A percentile compares a stretch with the other conserved stretches of the same genome.
Evolutionary conservation across 441 rosid genomes (phyloP).

Genomic region (Pelargonium cotyledonis): DNA sequence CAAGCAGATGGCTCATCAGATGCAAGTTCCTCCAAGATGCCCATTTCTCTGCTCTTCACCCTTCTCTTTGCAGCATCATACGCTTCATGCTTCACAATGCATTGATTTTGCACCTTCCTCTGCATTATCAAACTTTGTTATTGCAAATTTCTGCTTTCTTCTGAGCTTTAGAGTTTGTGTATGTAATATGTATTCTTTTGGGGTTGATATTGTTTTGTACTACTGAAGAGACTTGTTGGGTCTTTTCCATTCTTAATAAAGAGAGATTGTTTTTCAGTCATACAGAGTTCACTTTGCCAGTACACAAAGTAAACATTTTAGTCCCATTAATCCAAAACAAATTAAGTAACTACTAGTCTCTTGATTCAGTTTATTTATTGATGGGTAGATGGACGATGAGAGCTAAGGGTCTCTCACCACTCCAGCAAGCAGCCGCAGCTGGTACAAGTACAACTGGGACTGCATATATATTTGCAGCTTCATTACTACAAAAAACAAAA

Average conservation of each 20-base stretch:
- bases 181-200: conserved; percentile 24
- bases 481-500: too few relatives aligned
- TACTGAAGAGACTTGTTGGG: neutral
- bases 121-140: neutral
- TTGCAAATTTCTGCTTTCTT: conserved; percentile 25
- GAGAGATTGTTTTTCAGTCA: too few relatives aligned
- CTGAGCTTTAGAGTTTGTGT: conserved; percentile 19
- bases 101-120: conserved; percentile 26
- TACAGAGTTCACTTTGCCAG: too few relatives aligned
- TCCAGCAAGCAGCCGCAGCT: too few relatives aligned
- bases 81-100: conserved; percentile 36
- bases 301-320: too few relatives aligned
- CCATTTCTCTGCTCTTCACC: conserved; percentile 42
- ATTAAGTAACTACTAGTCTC: too few relatives aligned
- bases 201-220: conserved; percentile 17
- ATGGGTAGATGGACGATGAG: too few relatives aligned
- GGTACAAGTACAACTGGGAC: too few relatives aligned
- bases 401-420: too few relatives aligned
- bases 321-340: too few relatives aligned
- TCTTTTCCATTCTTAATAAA: neutral
- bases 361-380: too few relatives aligned
- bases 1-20: conserved; percentile 42
- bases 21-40: conserved; percentile 49
- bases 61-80: conserved; percentile 49
- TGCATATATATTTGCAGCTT: too few relatives aligned